Conservation (phyloP, 306 rosid genomes). For the Vigna nakashimae region DNA sequence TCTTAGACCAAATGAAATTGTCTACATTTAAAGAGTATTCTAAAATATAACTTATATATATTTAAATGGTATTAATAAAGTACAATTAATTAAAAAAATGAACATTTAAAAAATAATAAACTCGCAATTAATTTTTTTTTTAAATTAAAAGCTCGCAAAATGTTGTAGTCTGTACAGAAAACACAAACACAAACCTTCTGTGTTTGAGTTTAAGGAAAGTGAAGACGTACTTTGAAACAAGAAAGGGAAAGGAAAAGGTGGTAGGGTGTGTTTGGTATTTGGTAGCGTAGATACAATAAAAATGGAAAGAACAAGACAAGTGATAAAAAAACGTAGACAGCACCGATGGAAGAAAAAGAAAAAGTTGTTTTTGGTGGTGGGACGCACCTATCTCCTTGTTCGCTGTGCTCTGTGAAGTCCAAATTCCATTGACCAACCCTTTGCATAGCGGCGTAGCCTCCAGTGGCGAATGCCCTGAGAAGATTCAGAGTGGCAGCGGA, state of each 20-base stretch:
- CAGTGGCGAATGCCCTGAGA: slow-evolving; percentile 81
- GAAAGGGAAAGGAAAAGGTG: neutral
- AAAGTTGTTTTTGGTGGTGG: neutral
- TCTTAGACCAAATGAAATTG: neutral
- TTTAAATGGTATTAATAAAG: neutral
- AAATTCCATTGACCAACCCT: slow-evolving; percentile 84
- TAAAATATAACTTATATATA: neutral
- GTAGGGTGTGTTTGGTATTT: neutral
- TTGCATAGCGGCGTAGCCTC: slow-evolving; percentile 89
- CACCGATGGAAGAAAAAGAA: neutral
- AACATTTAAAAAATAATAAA: neutral
- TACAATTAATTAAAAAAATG: neutral
- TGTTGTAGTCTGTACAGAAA: no score
- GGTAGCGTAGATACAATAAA: neutral
- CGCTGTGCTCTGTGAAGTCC: slow-evolving; percentile 84
- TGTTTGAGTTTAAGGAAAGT: neutral
- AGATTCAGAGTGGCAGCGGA: slow-evolving; percentile 82
- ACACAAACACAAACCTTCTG: no score
- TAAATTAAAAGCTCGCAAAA: neutral
- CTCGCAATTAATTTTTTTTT: neutral
- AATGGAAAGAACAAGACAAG: neutral
- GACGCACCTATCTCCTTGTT: slow-evolving; percentile 79
- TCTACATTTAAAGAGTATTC: neutral
- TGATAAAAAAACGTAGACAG: no score
- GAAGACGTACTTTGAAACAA: neutral